Conservation (phyloP, 2,329 filamentous ascomycete genomes). For the Neurospora sp. region DNA sequence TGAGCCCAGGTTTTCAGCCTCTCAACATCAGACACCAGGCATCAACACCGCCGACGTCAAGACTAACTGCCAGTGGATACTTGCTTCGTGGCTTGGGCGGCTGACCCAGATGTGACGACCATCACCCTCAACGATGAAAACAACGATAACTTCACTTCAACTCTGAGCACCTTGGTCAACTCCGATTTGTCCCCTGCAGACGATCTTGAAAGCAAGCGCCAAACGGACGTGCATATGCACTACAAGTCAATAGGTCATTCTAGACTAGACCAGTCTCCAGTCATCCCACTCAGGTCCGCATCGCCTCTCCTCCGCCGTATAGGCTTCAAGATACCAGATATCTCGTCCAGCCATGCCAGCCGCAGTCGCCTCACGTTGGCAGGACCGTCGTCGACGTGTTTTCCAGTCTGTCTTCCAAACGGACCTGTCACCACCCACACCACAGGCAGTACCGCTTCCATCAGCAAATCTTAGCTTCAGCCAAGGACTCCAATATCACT, state of each 20-base stretch:
- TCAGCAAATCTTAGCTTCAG: slow-evolving; percentile 7
- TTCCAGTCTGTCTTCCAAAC: slow-evolving; percentile 48
- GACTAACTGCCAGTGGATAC: background rate
- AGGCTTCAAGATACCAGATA: background rate
- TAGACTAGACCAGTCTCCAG: background rate
- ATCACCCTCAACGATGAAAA: background rate
- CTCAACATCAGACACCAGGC: background rate
- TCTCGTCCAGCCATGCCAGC: slow-evolving; percentile 21
- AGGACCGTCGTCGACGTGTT: slow-evolving; percentile 37
- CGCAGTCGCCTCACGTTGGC: slow-evolving; percentile 32
- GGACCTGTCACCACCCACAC: slow-evolving; percentile 39
- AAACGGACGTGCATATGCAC: background rate
- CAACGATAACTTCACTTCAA: background rate
- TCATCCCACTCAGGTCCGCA: background rate
- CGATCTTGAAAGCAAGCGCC: background rate
- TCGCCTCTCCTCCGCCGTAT: background rate
- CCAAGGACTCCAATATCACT: slow-evolving; percentile 1
- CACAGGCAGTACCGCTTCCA: slow-evolving; percentile 21
- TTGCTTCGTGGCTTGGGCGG: background rate
- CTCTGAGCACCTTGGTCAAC: background rate
- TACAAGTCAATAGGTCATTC: background rate
- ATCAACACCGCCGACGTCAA: background rate
- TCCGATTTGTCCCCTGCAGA: background rate
- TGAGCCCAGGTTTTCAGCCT: background rate
- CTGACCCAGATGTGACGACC: background rate